These are phyloP conservation scores for Graphiopsis chlorocephala DNA, from an alignment of 2,329 filamentous ascomycete species.

Conservation along the genomic window DNA sequence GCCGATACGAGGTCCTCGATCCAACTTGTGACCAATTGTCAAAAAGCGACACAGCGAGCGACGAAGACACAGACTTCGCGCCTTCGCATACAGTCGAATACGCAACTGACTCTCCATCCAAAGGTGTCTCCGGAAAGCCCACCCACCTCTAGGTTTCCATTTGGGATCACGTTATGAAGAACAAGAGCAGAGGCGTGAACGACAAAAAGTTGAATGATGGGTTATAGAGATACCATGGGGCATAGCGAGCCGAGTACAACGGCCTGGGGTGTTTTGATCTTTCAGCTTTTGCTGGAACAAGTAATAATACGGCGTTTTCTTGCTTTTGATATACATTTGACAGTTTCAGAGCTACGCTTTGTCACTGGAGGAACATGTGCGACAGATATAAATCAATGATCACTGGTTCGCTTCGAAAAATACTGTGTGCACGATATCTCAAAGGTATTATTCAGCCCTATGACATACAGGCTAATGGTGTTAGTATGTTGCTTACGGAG, in stretches of 20 bases:
- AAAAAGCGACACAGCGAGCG: not conserved
- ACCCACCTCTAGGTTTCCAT: not conserved
- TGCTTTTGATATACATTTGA: not conserved
- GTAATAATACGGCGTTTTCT: not conserved
- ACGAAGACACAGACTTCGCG: conserved; percentile 12
- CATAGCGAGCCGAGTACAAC: not conserved
- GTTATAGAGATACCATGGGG: conserved; percentile 9
- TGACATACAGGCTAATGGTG: not conserved
- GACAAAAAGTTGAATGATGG: not conserved
- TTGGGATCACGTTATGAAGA: not conserved
- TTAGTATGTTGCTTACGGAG: not conserved
- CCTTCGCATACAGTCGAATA: not conserved
- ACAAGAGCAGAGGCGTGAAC: not conserved
- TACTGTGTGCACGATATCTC: not conserved
- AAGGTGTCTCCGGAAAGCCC: conserved; percentile 10
- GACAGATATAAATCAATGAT: not conserved
- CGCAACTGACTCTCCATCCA: not conserved
- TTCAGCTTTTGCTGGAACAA: not conserved
- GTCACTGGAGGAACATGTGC: not conserved
- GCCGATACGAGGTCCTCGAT: conserved; percentile 7
- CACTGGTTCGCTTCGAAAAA: not conserved
- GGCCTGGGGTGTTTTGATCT: not conserved
- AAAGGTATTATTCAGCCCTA: not conserved
- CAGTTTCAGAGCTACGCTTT: not conserved
- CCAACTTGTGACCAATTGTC: not conserved